Evolutionary conservation across 2,329 filamentous ascomycete species (phyloP).

Genomic region (Curvularia verruculosa): DNA sequence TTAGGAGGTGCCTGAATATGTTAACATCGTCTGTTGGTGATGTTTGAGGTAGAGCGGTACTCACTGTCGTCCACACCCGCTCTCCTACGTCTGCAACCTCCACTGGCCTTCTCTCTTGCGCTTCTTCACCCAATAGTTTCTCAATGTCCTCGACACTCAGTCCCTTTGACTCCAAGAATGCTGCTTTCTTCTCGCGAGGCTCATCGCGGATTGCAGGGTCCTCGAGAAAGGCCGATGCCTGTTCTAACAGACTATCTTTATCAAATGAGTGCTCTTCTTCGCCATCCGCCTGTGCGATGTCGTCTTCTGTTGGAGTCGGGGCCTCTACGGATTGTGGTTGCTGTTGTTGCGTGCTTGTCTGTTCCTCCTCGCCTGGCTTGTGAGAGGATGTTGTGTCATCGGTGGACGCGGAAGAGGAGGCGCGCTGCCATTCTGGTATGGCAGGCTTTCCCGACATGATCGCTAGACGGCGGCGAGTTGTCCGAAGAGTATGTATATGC

Average conservation of each 20-base stretch:
- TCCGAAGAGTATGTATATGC: neutral
- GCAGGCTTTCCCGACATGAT: constrained; percentile 31
- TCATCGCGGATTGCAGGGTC: constrained; percentile 74
- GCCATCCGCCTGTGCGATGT: constrained; percentile 7
- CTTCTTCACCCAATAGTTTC: constrained; percentile 59
- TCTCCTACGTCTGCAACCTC: constrained; percentile 33
- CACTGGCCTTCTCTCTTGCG: constrained; percentile 15
- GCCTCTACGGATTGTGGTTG: constrained; percentile 19
- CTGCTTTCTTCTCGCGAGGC: constrained; percentile 72
- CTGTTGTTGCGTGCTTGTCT: constrained; percentile 17
- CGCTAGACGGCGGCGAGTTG: neutral
- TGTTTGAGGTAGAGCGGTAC: constrained; percentile 4
- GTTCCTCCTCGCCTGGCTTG: constrained; percentile 23
- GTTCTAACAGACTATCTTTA: constrained; percentile 57
- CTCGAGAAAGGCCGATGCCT: constrained; percentile 76
- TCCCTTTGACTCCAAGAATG: constrained; percentile 80
- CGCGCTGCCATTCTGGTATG: constrained; percentile 48
- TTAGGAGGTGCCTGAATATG: constrained; percentile 25
- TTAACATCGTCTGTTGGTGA: constrained; percentile 15
- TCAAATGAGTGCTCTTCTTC: constrained; percentile 9
- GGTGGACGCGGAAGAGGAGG: constrained; percentile 8
- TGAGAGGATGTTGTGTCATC: constrained; percentile 14
- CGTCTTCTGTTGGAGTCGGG: constrained; percentile 18
- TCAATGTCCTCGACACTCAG: constrained; percentile 71
- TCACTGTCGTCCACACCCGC: constrained; percentile 38